A percentile compares a stretch with the other conserved stretches of the same genome.
phyloP scores from a whole-genome alignment of 495 filamentous ascomycete species.

The Xylaria grammica region DNA sequence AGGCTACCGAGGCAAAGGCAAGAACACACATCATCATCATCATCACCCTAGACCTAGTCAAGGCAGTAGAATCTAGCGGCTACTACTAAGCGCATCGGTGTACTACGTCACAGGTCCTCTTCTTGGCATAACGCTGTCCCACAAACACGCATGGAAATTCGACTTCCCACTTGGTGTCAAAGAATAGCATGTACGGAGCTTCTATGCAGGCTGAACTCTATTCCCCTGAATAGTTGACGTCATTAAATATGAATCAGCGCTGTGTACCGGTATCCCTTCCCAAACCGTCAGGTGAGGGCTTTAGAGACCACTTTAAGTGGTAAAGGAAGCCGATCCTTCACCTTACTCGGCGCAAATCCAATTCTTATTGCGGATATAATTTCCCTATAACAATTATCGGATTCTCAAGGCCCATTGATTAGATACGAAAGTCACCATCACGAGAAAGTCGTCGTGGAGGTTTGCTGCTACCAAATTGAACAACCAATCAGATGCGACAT shows the following conservation, averaged over 20 bases:
- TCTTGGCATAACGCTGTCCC: background rate
- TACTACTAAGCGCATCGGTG: background rate
- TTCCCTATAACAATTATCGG: background rate
- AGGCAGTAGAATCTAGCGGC: background rate
- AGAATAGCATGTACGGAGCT: background rate
- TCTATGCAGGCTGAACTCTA: background rate
- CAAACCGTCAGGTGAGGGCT: too few relatives aligned
- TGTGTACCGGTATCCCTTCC: background rate
- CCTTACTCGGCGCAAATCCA: background rate
- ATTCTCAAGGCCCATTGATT: background rate
- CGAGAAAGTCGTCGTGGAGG: background rate
- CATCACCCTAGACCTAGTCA: background rate
- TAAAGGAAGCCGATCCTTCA: background rate
- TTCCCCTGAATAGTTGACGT: slow-evolving; percentile 12
- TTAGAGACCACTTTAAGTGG: too few relatives aligned
- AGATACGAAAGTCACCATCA: background rate
- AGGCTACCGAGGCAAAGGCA: background rate
- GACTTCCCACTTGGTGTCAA: background rate
- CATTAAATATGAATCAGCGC: background rate
- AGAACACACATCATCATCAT: slow-evolving; percentile 12
- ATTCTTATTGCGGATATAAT: background rate
- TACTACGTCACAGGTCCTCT: slow-evolving; percentile 17
- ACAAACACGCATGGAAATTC: background rate
- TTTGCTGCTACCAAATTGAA: background rate
- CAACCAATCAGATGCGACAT: background rate